Percentiles rank a stretch among this genome's conserved stretches.
phyloP scores from a whole-genome alignment of 345 rosid species.

The Linum tenue region DNA sequence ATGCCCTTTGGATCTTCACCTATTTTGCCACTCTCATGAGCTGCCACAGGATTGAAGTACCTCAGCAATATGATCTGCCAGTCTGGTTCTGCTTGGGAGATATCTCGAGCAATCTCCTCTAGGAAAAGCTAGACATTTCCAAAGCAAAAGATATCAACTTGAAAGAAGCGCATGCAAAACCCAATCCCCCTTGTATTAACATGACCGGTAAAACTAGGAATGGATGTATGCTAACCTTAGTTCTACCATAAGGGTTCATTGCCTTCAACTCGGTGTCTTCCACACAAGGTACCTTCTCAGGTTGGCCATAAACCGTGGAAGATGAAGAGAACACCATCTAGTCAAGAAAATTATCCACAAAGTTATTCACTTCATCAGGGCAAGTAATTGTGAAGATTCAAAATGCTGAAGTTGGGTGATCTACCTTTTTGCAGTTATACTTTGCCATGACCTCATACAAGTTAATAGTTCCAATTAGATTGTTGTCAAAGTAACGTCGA shows the following conservation, averaged over 20 bases:
- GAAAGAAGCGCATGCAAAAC: background rate
- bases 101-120: conserved; percentile 85
- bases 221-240: conserved; percentile 45
- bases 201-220: too few relatives aligned
- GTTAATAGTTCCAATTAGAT: conserved; percentile 67
- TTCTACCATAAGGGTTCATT: conserved; percentile 92
- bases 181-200: too few relatives aligned
- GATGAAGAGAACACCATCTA: conserved; percentile 98
- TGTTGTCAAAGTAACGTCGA: conserved; percentile 72
- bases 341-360: background rate
- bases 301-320: conserved; percentile 94
- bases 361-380: background rate
- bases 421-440: conserved; percentile 62
- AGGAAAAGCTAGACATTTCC: conserved; percentile 52
- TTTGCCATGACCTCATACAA: conserved; percentile 65
- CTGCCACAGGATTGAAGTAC: conserved; percentile 93
- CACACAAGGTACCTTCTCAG: conserved; percentile 68
- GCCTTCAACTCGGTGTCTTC: conserved; percentile 67
- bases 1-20: conserved; percentile 98
- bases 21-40: conserved; percentile 83
- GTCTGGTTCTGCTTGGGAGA: conserved; percentile 77
- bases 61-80: conserved; percentile 79
- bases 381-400: background rate
- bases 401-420: background rate
- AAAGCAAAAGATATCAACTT: conserved; percentile 2